phyloP scores from a whole-genome alignment of 371 early-diverging fungal genomes.

The Zopfochytrium polystomum region DNA sequence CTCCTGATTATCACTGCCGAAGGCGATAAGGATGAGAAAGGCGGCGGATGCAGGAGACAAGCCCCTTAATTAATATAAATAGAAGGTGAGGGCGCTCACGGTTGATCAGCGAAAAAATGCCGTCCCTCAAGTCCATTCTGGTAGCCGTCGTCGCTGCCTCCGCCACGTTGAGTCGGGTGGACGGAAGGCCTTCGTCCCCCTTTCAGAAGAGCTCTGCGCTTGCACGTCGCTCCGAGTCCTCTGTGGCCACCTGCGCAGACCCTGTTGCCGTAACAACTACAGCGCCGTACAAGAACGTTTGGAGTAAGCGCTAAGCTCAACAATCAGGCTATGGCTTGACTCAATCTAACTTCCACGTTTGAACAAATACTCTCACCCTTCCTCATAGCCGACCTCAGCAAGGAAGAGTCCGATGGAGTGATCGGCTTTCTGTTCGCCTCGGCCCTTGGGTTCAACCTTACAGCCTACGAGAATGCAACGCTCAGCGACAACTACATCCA shows the following conservation, averaged over 20 bases:
- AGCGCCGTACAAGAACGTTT: constrained; percentile 3
- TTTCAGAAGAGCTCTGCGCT: too few species aligned
- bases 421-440: constrained; percentile 1
- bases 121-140: too few species aligned
- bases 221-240: too few species aligned
- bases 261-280: not conserved
- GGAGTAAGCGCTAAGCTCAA: constrained; percentile 1
- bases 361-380: not conserved
- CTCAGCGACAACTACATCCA: constrained; percentile 16
- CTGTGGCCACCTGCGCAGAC: not conserved
- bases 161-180: too few species aligned
- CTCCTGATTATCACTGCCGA: too few species aligned
- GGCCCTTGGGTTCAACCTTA: constrained; percentile 11
- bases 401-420: not conserved
- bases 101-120: too few species aligned
- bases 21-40: too few species aligned
- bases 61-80: too few species aligned
- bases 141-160: too few species aligned
- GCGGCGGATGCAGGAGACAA: too few species aligned
- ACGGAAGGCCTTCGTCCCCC: too few species aligned
- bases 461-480: constrained; percentile 8
- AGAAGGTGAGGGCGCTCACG: too few species aligned
- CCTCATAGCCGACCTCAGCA: not conserved
- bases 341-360: not conserved
- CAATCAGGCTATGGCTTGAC: not conserved